phyloP scores from a whole-genome alignment of 768 basidiomycete species.

The Lentinus brumalis region DNA sequence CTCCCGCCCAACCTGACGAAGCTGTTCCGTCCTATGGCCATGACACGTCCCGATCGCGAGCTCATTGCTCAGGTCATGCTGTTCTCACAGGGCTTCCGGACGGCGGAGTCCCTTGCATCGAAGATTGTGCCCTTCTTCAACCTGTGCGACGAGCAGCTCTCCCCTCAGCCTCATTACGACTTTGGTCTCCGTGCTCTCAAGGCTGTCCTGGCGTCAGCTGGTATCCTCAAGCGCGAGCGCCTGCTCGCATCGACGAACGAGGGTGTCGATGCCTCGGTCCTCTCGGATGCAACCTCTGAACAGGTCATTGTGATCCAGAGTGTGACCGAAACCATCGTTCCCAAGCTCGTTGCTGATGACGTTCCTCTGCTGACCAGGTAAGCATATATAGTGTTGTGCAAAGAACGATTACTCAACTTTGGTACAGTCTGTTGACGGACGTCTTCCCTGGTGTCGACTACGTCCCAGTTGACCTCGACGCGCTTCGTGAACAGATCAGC shows the following conservation, averaged over 20 bases:
- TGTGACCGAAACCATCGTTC: conserved; percentile 97
- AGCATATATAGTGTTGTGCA: conserved; percentile 22
- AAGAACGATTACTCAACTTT: conserved; percentile 9
- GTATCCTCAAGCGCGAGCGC: conserved; percentile 94
- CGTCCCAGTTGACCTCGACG: conserved; percentile 83
- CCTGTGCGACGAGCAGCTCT: conserved; percentile 95
- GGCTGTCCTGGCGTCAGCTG: conserved; percentile 93
- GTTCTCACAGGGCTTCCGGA: conserved; percentile 98
- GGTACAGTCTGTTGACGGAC: conserved; percentile 80
- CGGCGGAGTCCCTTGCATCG: conserved; percentile 94
- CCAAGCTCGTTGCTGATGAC: conserved; percentile 96
- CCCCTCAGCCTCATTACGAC: conserved; percentile 97
- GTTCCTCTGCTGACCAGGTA: conserved; percentile 92
- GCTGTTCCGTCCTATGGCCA: conserved; percentile 96
- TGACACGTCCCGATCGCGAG: conserved; percentile 98
- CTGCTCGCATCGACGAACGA: conserved; percentile 50
- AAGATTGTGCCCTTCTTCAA: conserved; percentile 99
- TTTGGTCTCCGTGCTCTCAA: conserved; percentile 98
- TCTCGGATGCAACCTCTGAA: conserved; percentile 79
- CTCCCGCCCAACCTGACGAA: conserved; percentile 88
- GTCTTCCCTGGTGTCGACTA: conserved; percentile 98
- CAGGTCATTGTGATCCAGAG: conserved; percentile 98
- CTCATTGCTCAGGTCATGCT: conserved; percentile 99
- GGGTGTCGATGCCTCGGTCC: conserved; percentile 46
- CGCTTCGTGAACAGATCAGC: conserved; percentile 81